phyloP scores from a whole-genome alignment of 352 stramenopile genomes.

The Phytophthora tubulina region DNA sequence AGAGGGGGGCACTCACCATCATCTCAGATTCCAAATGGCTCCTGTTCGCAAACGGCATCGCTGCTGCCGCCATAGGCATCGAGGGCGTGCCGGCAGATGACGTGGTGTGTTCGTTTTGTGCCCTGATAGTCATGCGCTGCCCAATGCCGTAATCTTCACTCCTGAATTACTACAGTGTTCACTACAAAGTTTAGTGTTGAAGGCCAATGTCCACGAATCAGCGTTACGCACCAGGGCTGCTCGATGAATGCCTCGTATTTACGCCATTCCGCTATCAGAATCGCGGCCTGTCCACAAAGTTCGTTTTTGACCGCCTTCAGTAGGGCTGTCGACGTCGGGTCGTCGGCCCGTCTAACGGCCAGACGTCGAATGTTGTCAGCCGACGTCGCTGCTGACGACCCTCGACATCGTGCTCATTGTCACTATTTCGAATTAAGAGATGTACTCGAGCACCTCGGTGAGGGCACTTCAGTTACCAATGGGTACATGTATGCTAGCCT shows the following conservation, averaged over 20 bases:
- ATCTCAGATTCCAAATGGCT: constrained; percentile 1
- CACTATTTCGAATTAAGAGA: too few relatives aligned
- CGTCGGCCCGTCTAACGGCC: too few relatives aligned
- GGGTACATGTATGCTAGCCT: too few relatives aligned
- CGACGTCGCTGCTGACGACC: too few relatives aligned
- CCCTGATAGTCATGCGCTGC: background rate
- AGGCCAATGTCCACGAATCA: background rate
- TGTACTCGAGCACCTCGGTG: too few relatives aligned
- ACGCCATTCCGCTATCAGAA: background rate
- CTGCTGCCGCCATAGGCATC: background rate
- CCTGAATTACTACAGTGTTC: background rate
- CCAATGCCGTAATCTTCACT: background rate
- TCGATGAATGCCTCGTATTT: constrained; percentile 5
- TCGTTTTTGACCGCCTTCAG: constrained; percentile 9
- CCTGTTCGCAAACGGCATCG: background rate
- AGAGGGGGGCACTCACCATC: too few relatives aligned
- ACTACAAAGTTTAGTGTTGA: background rate
- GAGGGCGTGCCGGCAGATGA: background rate
- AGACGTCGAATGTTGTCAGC: too few relatives aligned
- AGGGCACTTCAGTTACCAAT: too few relatives aligned
- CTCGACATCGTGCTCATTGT: too few relatives aligned
- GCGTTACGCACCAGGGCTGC: constrained; percentile 1
- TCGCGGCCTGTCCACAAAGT: background rate
- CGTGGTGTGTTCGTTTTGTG: background rate
- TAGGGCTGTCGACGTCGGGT: too few relatives aligned